phyloP scores from a whole-genome alignment of 1,139 yeast species.

The Hanseniaspora sp. region DNA sequence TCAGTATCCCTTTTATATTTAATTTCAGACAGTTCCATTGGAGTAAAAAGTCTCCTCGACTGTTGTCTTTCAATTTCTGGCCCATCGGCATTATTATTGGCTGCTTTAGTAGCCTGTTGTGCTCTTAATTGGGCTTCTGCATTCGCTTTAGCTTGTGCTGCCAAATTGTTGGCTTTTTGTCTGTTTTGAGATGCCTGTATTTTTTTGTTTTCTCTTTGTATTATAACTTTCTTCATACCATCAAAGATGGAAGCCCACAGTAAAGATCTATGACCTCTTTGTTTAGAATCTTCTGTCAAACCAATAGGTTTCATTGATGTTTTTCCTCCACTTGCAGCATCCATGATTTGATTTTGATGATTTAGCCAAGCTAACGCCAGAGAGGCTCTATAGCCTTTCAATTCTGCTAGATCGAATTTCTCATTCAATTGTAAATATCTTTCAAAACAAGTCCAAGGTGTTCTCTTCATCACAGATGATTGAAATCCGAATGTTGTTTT shows the following conservation, averaged over 20 bases:
- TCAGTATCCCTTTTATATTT: slow-evolving; percentile 80
- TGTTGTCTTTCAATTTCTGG: slow-evolving; percentile 26
- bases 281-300: slow-evolving; percentile 80
- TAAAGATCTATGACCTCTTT: slow-evolving; percentile 77
- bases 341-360: slow-evolving; percentile 76
- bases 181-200: slow-evolving; percentile 13
- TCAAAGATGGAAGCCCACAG: slow-evolving; percentile 97
- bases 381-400: slow-evolving; percentile 77
- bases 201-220: slow-evolving; percentile 59
- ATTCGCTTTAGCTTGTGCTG: slow-evolving; percentile 14
- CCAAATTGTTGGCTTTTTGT: slow-evolving; percentile 10
- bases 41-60: slow-evolving; percentile 41
- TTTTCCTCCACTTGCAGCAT: slow-evolving; percentile 16
- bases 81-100: slow-evolving; percentile 23
- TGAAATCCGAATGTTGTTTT: slow-evolving; percentile 57
- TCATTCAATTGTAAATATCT: slow-evolving; percentile 88
- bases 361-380: slow-evolving; percentile 88
- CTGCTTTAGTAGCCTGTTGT: slow-evolving; percentile 40
- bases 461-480: slow-evolving; percentile 83
- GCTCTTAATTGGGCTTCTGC: slow-evolving; percentile 9
- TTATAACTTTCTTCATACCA: slow-evolving; percentile 81
- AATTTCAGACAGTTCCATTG: slow-evolving; percentile 68
- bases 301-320: slow-evolving; percentile 65
- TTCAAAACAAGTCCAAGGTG: slow-evolving; percentile 98
- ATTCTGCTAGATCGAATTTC: slow-evolving; percentile 68